phyloP scores from a whole-genome alignment of 495 filamentous ascomycete genomes.

The Geopyxis carbonaria region DNA sequence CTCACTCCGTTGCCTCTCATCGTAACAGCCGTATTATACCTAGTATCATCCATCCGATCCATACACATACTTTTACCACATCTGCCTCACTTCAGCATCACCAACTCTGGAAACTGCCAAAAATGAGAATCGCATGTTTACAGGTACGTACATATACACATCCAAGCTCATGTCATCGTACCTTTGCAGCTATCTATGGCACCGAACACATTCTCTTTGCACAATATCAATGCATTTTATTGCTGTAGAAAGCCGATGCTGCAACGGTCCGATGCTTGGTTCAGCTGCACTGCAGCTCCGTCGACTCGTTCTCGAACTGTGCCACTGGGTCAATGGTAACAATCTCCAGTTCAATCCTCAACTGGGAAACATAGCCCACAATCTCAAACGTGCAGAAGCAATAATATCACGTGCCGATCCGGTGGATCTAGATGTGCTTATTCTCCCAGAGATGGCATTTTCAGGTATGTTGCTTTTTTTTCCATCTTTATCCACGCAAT shows the following conservation, averaged over 20 bases:
- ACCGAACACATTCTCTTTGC: too few species aligned
- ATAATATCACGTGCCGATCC: slow-evolving; percentile 42
- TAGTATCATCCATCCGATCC: too few species aligned
- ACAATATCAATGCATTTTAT: too few species aligned
- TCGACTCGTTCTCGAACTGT: too few species aligned
- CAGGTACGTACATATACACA: slow-evolving; percentile 22
- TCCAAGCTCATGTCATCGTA: too few species aligned
- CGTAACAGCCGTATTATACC: too few species aligned
- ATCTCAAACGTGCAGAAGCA: slow-evolving; percentile 55
- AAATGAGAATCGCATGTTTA: slow-evolving; percentile 26
- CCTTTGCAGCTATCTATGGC: too few species aligned
- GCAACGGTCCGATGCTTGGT: too few species aligned
- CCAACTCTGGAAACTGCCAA: neutral
- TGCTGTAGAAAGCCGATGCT: too few species aligned
- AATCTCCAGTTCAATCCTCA: slow-evolving; percentile 25
- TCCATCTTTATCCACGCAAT: slow-evolving; percentile 4
- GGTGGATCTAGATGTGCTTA: slow-evolving; percentile 46
- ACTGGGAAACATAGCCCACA: slow-evolving; percentile 59
- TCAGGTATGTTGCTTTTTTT: slow-evolving; percentile 40
- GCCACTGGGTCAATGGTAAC: too few species aligned
- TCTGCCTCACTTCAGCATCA: neutral
- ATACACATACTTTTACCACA: neutral
- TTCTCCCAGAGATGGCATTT: slow-evolving; percentile 80
- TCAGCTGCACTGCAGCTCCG: too few species aligned
- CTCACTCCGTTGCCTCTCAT: too few species aligned